Evolutionary conservation across 1,139 yeast species (phyloP).

Genomic region (Hyphopichia khmerensis): DNA sequence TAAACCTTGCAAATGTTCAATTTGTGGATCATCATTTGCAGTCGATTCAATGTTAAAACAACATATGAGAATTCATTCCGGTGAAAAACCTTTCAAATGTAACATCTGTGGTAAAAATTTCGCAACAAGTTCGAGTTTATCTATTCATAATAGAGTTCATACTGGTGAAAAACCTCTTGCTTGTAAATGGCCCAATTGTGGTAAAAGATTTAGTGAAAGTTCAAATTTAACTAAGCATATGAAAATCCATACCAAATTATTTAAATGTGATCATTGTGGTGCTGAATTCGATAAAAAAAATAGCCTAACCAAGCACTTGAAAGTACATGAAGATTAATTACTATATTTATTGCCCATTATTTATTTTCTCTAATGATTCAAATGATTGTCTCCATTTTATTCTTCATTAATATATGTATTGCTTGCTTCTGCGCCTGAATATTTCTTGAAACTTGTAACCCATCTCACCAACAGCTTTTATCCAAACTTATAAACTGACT

Average conservation of each 20-base stretch:
- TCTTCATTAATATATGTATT: no score
- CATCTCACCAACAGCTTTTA: no score
- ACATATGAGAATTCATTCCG: conserved; percentile 86
- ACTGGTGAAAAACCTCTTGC: conserved; percentile 72
- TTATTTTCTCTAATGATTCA: not conserved
- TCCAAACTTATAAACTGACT: no score
- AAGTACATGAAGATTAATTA: conserved; percentile 14
- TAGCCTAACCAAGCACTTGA: conserved; percentile 40
- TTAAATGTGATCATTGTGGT: conserved; percentile 51
- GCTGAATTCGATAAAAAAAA: conserved; percentile 49
- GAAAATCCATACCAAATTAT: conserved; percentile 59
- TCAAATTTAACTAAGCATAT: conserved; percentile 87
- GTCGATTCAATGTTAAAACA: conserved; percentile 64
- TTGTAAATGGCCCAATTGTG: conserved; percentile 81
- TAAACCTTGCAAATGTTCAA: conserved; percentile 68
- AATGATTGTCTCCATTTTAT: not conserved
- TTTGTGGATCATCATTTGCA: conserved; percentile 70
- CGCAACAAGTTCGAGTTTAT: conserved; percentile 54
- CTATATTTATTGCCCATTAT: not conserved
- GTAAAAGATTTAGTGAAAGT: conserved; percentile 82
- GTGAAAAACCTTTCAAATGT: conserved; percentile 63
- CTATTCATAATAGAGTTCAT: conserved; percentile 55
- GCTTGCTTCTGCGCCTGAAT: no score
- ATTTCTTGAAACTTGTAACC: no score
- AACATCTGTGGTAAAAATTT: conserved; percentile 48